These are phyloP conservation scores for Bolboschoenus planiculmis DNA, from an alignment of 176 grass and related monocot genomes.

Conservation along the genomic window DNA sequence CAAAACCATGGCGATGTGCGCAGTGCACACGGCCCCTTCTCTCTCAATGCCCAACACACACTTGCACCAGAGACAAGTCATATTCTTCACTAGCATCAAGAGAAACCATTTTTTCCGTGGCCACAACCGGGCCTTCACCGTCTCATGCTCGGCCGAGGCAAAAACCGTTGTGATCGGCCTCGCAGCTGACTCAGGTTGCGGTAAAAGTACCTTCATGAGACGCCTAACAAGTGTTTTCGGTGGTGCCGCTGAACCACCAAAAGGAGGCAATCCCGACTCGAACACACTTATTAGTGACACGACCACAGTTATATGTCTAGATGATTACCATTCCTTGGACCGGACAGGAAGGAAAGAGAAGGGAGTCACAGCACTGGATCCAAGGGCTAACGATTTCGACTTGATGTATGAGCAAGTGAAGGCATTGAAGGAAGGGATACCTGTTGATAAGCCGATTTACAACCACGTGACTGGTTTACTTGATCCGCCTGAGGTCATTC, in stretches of 20 bases:
- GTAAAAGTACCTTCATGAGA: conserved; percentile 94
- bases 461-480: conserved; percentile 77
- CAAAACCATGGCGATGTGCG: conserved; percentile 68
- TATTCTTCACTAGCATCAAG: conserved; percentile 46
- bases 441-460: conserved; percentile 82
- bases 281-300: conserved; percentile 90
- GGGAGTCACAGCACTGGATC: conserved; percentile 71
- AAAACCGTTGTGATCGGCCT: conserved; percentile 81
- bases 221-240: conserved; percentile 88
- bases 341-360: conserved; percentile 78
- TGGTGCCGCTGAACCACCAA: conserved; percentile 70
- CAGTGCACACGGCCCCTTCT: conserved; percentile 48
- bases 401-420: conserved; percentile 98
- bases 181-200: conserved; percentile 84
- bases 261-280: conserved; percentile 75
- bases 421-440: conserved; percentile 61
- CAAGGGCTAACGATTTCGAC: conserved; percentile 81
- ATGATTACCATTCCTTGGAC: conserved; percentile 91
- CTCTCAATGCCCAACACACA: conserved; percentile 33
- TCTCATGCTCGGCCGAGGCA: conserved; percentile 47
- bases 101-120: conserved; percentile 37
- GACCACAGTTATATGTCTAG: conserved; percentile 83
- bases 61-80: conserved; percentile 38
- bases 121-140: conserved; percentile 41
- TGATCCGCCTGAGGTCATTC: conserved; percentile 73